A percentile compares a stretch with the other conserved stretches of the same genome.
These are phyloP conservation scores for Andrographis paniculata DNA, from an alignment of 305 asterid species.

Conservation along the genomic window DNA sequence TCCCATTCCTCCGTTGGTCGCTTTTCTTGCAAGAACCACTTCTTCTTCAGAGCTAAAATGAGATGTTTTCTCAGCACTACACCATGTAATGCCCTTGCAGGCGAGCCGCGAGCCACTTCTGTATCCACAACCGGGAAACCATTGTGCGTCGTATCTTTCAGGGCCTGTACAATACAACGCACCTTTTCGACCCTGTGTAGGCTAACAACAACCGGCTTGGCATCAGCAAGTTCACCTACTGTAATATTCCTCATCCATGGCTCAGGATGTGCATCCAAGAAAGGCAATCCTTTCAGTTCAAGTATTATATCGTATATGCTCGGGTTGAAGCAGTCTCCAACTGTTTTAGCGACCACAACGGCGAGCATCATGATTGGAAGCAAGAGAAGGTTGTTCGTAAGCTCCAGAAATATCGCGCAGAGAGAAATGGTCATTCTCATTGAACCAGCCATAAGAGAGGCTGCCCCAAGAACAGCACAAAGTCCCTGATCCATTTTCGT, in stretches of 20 bases:
- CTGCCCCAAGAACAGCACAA: constrained; percentile 89
- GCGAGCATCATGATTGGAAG: constrained; percentile 88
- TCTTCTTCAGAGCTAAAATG: constrained; percentile 63
- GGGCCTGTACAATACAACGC: constrained; percentile 58
- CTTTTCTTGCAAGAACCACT: constrained; percentile 65
- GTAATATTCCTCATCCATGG: constrained; percentile 95
- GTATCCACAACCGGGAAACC: constrained; percentile 78
- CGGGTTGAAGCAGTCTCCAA: constrained; percentile 89
- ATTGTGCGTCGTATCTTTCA: constrained; percentile 72
- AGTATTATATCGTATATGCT: constrained; percentile 86
- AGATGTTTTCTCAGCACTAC: constrained; percentile 75
- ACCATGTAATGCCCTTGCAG: constrained; percentile 52
- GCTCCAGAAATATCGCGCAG: constrained; percentile 86
- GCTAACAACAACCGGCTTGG: constrained; percentile 60
- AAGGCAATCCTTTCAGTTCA: constrained; percentile 83
- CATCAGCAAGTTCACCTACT: constrained; percentile 77
- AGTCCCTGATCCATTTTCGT: constrained; percentile 79
- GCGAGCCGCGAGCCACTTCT: constrained; percentile 15
- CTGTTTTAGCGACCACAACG: constrained; percentile 72
- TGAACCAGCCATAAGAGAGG: constrained; percentile 94
- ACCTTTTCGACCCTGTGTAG: constrained; percentile 74
- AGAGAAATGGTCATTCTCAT: constrained; percentile 96
- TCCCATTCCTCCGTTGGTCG: constrained; percentile 76
- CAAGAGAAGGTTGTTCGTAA: constrained; percentile 81
- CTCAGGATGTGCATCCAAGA: constrained; percentile 83